Evolutionary conservation across 2,329 filamentous ascomycete species (phyloP).

Genomic region (Colletotrichum shisoi): DNA sequence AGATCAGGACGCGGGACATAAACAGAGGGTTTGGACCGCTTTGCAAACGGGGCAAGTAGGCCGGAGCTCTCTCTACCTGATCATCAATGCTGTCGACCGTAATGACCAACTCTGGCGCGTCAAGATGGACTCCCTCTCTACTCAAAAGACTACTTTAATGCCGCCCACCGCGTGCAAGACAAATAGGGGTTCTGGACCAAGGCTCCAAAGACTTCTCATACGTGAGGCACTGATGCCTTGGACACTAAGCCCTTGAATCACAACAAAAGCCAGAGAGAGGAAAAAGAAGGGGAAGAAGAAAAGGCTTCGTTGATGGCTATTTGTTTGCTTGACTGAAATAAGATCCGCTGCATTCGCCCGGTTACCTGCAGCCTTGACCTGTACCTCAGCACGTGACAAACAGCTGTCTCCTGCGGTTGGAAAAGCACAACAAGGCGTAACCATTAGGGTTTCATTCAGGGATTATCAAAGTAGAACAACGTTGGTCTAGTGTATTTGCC

Average conservation of each 20-base stretch:
- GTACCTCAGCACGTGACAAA: slow-evolving; percentile 40
- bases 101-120: slow-evolving; percentile 18
- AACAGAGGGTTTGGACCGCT: slow-evolving; percentile 8
- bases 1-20: slow-evolving; percentile 22
- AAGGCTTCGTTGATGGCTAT: slow-evolving; percentile 25
- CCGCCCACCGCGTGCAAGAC: slow-evolving; percentile 17
- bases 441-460: not conserved
- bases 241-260: slow-evolving; percentile 12
- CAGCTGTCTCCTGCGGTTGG: slow-evolving; percentile 30
- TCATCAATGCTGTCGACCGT: slow-evolving; percentile 34
- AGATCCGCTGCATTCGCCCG: slow-evolving; percentile 37
- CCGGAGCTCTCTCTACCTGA: slow-evolving; percentile 12
- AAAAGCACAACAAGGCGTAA: slow-evolving; percentile 27
- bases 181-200: slow-evolving; percentile 13
- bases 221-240: slow-evolving; percentile 28
- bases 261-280: slow-evolving; percentile 4
- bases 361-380: slow-evolving; percentile 39
- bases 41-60: slow-evolving; percentile 36
- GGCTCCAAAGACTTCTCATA: slow-evolving; percentile 30
- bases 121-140: not conserved
- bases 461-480: slow-evolving; percentile 1
- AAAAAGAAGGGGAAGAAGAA: not conserved
- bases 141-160: slow-evolving; percentile 32
- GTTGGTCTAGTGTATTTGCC: slow-evolving; percentile 23
- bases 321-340: slow-evolving; percentile 39